These are phyloP conservation scores for Exophiala sp. DNA, from an alignment of 2,329 filamentous ascomycete species.

Conservation along the genomic window DNA sequence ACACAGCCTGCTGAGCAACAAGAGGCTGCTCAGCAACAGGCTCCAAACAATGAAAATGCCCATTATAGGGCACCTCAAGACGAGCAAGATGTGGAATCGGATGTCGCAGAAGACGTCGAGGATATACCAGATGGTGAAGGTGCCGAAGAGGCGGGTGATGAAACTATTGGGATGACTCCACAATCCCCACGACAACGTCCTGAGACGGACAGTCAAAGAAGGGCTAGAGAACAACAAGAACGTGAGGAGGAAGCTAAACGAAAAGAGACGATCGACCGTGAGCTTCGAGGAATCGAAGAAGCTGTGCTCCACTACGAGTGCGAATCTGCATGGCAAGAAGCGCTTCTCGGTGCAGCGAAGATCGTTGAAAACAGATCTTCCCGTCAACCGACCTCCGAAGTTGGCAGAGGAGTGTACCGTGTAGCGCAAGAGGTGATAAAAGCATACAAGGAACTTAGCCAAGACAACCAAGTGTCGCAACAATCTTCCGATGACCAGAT, in stretches of 20 bases:
- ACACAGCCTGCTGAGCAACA: not conserved
- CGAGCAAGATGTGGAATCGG: not conserved
- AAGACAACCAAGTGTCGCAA: not conserved
- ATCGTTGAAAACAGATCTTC: constrained; percentile 1
- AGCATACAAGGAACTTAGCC: constrained; percentile 3
- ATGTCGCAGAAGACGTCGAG: not conserved
- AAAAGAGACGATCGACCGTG: constrained; percentile 6
- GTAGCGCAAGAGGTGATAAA: constrained; percentile 2
- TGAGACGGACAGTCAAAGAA: constrained; percentile 12
- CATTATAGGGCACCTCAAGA: not conserved
- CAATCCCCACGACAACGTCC: constrained; percentile 5
- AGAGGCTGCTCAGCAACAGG: not conserved
- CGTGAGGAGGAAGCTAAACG: constrained; percentile 12
- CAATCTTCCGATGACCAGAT: not conserved
- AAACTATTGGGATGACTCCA: not conserved
- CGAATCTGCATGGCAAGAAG: constrained; percentile 26
- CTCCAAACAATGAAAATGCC: not conserved
- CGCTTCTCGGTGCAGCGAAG: constrained; percentile 17
- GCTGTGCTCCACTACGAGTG: constrained; percentile 26
- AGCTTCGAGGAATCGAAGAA: constrained; percentile 23
- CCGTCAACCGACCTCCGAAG: constrained; percentile 7
- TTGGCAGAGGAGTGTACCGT: constrained; percentile 12
- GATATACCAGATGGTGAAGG: not conserved
- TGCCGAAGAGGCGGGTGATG: not conserved
- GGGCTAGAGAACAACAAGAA: constrained; percentile 8